Evolutionary conservation across 2,329 filamentous ascomycete genomes (phyloP), one percentile per base, ranked within the genome.

Genomic region (Epichloe amarillans): DNA sequence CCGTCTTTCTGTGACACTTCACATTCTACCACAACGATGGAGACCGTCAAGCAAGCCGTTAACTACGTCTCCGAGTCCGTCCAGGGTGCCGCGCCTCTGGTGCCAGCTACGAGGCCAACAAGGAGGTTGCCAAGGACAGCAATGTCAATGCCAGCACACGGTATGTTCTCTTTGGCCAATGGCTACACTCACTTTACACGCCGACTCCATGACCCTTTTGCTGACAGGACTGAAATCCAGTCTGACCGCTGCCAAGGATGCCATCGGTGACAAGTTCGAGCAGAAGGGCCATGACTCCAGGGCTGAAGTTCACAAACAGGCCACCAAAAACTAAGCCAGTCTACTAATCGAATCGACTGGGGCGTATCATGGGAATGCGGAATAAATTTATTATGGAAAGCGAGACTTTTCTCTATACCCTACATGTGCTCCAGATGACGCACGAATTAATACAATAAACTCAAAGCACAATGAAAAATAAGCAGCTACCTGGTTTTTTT

Each of bases 31-130:
- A 58, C 35, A 50, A 57, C 48, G 60, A 77, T 78, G 75, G 75
- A 78, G 57, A 65, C 71, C 58, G 56, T 70, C 59, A 75, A 75
- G 73, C 79, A 83, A 70, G 76, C 74, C 64, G 76, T 69, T 71
- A 84, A 83, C 78, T 84, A 84, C 77, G 79, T 84, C 69, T 69
- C 77, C 58, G 82, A 86, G 76, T 71, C 72, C 59, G 65, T 83
- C 62, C 76, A 83, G 72, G 74, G 79, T 60, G 71, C 72, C 48
- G 62, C 71, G 62, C 71, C 58, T 69, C 74, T 54, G 72, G 73
- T 60, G 73, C 75, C 56, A 77, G 73, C 71, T 84, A 86, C 77
- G 80, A 85, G 73, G 71, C 72, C 72, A 85, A 85, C 79, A 85
- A 85, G 78, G 65, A 73, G 59, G 70, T 80, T 58, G 82, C 82